Base-by-base conservation (phyloP, 176 grass and related monocot species). In the Cymbopogon citratus region DNA sequence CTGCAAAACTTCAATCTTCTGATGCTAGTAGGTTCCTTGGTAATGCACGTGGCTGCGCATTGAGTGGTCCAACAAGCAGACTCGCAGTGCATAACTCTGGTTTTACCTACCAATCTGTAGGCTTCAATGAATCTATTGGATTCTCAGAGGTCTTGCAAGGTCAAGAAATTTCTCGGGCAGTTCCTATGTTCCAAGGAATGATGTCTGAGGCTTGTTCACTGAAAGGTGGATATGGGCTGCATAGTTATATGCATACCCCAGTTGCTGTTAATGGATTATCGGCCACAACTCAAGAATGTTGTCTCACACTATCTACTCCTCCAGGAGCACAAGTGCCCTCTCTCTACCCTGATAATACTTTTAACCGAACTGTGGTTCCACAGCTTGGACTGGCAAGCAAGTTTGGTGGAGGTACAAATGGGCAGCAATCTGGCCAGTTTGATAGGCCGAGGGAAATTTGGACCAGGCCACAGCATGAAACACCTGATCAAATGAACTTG, bases 141-240 rank as follows among this genome's bases (percentile, higher is more conserved):
- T 96, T 93, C 97, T 84, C 82, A 86, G 77, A 88, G 97, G 97
- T 99, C 97, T 99, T 99, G 97, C 97, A 96, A 99, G 97, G 97
- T 99, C 97, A 99, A 99, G 97, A 99, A 99, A 87, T 90, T 40
- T 90, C 75, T 83, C 87, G 76, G 64, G 66, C 87, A 72, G 51
- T 83, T 83, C 83, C 92, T 63, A 39, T 81, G 67, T 85, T 83
- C 26, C 74, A 76, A 65, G 89, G 89, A 87, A 79, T 71, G 62
- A 39, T 74, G 61, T 75, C 75, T 63, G 89, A 74, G 82, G 75
- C 74, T 35, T 79, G 76, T 77, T 81, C 75, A 68, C 31, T 31
- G 24, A 91, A 83, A 80, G 74, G 65, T 18, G 45, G 60, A 74
- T 84, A 80, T 29, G 82, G 71, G 39, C 0, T 38, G 24, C 65